phyloP scores from a whole-genome alignment of 1,284 basidiomycete genomes.

The Ganoderma lucidum region DNA sequence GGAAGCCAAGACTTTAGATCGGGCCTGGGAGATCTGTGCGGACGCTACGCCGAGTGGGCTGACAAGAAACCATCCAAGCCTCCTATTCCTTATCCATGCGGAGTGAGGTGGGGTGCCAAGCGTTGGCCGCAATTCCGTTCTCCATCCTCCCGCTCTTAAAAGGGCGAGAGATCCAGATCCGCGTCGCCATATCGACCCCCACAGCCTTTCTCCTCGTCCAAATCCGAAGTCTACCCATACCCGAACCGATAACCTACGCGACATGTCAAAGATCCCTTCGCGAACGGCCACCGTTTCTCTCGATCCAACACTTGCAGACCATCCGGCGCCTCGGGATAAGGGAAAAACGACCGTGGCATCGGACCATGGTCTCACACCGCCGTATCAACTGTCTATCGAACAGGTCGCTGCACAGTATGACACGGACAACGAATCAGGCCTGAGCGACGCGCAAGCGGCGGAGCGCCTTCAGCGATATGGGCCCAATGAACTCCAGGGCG shows the following conservation, averaged over 20 bases:
- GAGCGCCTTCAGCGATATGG: constrained; percentile 13
- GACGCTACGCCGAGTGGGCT: not conserved
- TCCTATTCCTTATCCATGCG: not conserved
- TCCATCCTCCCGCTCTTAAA: not conserved
- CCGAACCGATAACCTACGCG: not conserved
- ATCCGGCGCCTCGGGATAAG: not conserved
- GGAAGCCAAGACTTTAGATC: not conserved
- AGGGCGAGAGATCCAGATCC: constrained; percentile 1
- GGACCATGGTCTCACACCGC: not conserved
- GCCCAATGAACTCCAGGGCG: constrained; percentile 18
- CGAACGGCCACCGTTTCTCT: not conserved
- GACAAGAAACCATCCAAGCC: not conserved
- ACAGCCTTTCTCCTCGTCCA: not conserved
- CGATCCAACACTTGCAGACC: not conserved
- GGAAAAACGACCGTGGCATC: not conserved
- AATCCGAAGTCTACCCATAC: not conserved
- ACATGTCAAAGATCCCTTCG: not conserved
- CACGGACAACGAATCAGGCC: not conserved
- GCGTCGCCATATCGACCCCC: not conserved
- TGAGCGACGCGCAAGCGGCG: not conserved
- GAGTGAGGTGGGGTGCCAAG: not conserved
- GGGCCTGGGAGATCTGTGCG: not conserved
- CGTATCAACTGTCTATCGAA: not conserved
- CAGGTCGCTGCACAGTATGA: not conserved
- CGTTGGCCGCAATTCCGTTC: not conserved